These are phyloP conservation scores for Paramecium biaurelia DNA, from an alignment of 73 alveolate genomes.

Conservation along the genomic window DNA sequence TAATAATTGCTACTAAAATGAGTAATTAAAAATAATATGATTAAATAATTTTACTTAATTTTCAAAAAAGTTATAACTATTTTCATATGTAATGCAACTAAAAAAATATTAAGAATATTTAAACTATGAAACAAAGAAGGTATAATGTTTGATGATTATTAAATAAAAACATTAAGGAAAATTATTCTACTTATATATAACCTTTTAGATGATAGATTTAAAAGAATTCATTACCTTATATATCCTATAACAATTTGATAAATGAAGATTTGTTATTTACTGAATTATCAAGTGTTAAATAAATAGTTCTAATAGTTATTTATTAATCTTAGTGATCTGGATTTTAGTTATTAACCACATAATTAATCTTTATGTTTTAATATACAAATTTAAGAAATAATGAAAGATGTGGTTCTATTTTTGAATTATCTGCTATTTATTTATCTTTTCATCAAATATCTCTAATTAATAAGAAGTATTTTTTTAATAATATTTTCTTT, in stretches of 20 bases:
- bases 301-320: neutral
- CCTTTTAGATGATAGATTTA: too few species aligned
- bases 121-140: neutral
- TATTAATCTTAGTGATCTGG: neutral
- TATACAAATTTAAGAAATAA: too few species aligned
- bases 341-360: neutral
- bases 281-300: too few species aligned
- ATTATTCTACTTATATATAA: too few species aligned
- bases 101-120: too few species aligned
- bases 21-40: neutral
- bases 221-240: too few species aligned
- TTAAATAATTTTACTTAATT: neutral
- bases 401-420: too few species aligned
- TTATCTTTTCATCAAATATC: neutral
- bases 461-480: neutral
- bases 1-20: neutral
- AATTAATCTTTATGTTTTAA: too few species aligned
- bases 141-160: neutral
- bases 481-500: too few species aligned
- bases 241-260: too few species aligned
- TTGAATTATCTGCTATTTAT: too few species aligned
- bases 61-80: neutral
- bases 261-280: neutral
- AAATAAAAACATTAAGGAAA: too few species aligned
- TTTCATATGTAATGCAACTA: neutral